Base-by-base conservation (phyloP, 768 basidiomycete genomes). In the Podaxis sp. region DNA sequence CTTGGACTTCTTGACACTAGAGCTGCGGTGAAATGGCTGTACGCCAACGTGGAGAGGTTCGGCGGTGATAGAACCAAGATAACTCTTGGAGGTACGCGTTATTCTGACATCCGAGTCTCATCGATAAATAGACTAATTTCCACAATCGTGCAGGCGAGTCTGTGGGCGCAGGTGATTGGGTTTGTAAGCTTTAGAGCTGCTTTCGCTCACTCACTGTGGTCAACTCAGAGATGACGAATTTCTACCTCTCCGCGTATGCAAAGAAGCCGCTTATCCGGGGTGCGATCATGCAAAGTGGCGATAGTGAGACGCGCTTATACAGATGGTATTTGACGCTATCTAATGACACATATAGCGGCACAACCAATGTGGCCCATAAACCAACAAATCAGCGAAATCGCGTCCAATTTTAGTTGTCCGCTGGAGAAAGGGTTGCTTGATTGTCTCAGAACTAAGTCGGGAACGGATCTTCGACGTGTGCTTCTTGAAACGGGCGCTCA, bases 1-100 rank as follows among this genome's bases (percentile, higher is more conserved):
- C 69, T 83, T 18, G 84, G 84, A 6, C 66, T 85, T 37, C 72
- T 74, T 50, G 84, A 86, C 65, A 79, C 80, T 50, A 71, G 76
- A 3, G 71, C 74, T 40, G 79, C 79, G 2, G 69, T 82, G 18
- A 70, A 74, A 57, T 81, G 79, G 79, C 66, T 81, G 2, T 68
- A 75, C 38, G 67, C 71, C 25, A 75, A 82, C 53, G 79, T 78
- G 18, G 64, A 63, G n/a, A 59, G 65, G 3, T 80, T 80, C 61
- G 79, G 79, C 21, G 79, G 79, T 2, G 79, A 82, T 66, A 78
- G 74, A 1, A 65, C 59, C 14, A 76, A 76, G 62, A 78, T 81
- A 32, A 80, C 77, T 0, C 76, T 81, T 63, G 77, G 72, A 51
- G 77, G 76, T 64, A 65, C 62, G 66, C 23, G 18, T 54, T 32